phyloP scores from a whole-genome alignment of 768 basidiomycete species.

The Omphalotus guepiniiformis region DNA sequence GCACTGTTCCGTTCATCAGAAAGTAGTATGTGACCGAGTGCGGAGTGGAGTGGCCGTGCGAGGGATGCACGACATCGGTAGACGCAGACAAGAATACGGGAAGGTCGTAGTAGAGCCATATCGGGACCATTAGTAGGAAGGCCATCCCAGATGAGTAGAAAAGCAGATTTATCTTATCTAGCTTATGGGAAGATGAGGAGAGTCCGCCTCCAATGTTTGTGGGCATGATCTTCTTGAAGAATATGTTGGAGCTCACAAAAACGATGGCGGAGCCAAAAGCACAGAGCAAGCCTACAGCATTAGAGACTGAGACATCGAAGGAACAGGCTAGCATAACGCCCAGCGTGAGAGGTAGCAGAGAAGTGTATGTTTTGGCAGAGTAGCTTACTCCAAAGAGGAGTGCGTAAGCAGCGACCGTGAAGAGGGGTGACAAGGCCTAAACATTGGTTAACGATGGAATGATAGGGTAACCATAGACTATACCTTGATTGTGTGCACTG shows the following conservation, averaged over 20 bases:
- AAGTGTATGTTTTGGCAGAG: constrained; percentile 85
- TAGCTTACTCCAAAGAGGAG: constrained; percentile 92
- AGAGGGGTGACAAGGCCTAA: constrained; percentile 93
- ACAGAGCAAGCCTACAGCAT: constrained; percentile 81
- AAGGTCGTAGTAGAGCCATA: constrained; percentile 91
- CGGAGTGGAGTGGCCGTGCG: constrained; percentile 40
- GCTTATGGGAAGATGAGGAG: constrained; percentile 53
- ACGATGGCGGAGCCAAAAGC: constrained; percentile 96
- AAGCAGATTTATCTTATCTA: constrained; percentile 96
- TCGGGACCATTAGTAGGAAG: constrained; percentile 92
- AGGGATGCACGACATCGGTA: constrained; percentile 40
- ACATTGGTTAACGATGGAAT: neutral
- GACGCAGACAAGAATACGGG: constrained; percentile 53
- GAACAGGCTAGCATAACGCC: constrained; percentile 98
- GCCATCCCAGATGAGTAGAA: constrained; percentile 94
- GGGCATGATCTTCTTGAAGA: constrained; percentile 98
- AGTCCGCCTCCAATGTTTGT: constrained; percentile 38
- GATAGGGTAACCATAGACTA: constrained; percentile 14
- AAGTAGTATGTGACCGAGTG: constrained; percentile 79
- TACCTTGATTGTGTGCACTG: constrained; percentile 99
- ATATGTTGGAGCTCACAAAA: constrained; percentile 97
- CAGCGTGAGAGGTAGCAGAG: constrained; percentile 88
- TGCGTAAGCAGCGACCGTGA: constrained; percentile 95
- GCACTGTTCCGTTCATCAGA: constrained; percentile 90
- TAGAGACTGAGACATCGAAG: constrained; percentile 87